Conservation (phyloP, 176 grass and related monocot species). For the Alopecurus myosuroides region DNA sequence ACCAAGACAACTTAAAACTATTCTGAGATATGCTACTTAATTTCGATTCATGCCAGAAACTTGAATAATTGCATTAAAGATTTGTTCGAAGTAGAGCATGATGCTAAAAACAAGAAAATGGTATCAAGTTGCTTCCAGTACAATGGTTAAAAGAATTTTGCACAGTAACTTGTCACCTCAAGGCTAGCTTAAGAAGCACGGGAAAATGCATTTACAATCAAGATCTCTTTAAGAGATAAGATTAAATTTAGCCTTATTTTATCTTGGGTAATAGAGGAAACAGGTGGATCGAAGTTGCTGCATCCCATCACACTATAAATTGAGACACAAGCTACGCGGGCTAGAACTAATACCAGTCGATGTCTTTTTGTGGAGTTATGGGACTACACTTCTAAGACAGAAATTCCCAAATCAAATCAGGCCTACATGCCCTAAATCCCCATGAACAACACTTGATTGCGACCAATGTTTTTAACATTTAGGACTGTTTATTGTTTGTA, state of each 20-base stretch:
- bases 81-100: neutral
- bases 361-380: neutral
- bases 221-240: neutral
- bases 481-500: neutral
- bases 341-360: neutral
- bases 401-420: neutral
- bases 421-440: neutral
- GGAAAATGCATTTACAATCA: neutral
- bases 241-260: neutral
- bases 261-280: neutral
- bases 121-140: conserved; percentile 8
- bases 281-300: neutral
- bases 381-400: neutral
- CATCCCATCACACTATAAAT: neutral
- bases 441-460: neutral
- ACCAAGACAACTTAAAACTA: conserved; percentile 4
- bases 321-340: neutral
- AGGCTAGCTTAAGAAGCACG: conserved; percentile 17
- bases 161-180: neutral
- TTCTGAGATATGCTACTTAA: neutral
- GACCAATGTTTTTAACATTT: neutral
- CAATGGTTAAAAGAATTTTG: neutral
- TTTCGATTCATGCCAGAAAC: neutral
- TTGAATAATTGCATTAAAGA: neutral
- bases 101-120: conserved; percentile 10